Evolutionary conservation across 2,329 filamentous ascomycete genomes (phyloP).

Genomic region (Chaetomium sp.): DNA sequence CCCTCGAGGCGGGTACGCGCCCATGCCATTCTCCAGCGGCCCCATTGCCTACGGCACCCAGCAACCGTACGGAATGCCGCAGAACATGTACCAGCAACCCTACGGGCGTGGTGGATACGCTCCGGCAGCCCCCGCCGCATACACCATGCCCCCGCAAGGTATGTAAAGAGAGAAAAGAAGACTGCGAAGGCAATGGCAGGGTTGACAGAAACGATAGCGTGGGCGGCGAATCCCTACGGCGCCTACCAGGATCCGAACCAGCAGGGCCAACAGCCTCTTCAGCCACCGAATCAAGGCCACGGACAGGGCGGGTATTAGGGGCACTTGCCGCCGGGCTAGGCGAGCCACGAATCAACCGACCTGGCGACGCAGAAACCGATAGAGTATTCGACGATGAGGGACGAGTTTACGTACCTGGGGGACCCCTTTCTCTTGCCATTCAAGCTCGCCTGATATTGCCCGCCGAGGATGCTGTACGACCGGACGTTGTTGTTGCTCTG

Average conservation of each 20-base stretch:
- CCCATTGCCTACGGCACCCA: conserved; percentile 41
- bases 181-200: neutral
- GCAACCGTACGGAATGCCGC: conserved; percentile 43
- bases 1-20: conserved; percentile 36
- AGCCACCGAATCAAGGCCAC: conserved; percentile 45
- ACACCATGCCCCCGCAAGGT: conserved; percentile 48
- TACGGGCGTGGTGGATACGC: conserved; percentile 51
- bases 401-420: conserved; percentile 14
- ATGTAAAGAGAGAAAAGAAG: conserved; percentile 27
- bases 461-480: conserved; percentile 30
- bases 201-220: conserved; percentile 27
- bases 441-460: conserved; percentile 3
- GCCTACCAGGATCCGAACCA: conserved; percentile 51
- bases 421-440: neutral
- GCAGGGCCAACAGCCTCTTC: conserved; percentile 43
- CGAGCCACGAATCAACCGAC: neutral
- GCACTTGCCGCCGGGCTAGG: neutral
- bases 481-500: conserved; percentile 29
- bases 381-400: conserved; percentile 6
- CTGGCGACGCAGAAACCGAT: neutral
- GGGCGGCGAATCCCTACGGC: conserved; percentile 46
- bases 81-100: conserved; percentile 44
- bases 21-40: conserved; percentile 38
- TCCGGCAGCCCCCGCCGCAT: conserved; percentile 40
- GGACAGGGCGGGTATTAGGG: conserved; percentile 37